Evolutionary conservation across 352 stramenopile genomes (phyloP).

Genomic region (Pelagophyceae sp.): DNA sequence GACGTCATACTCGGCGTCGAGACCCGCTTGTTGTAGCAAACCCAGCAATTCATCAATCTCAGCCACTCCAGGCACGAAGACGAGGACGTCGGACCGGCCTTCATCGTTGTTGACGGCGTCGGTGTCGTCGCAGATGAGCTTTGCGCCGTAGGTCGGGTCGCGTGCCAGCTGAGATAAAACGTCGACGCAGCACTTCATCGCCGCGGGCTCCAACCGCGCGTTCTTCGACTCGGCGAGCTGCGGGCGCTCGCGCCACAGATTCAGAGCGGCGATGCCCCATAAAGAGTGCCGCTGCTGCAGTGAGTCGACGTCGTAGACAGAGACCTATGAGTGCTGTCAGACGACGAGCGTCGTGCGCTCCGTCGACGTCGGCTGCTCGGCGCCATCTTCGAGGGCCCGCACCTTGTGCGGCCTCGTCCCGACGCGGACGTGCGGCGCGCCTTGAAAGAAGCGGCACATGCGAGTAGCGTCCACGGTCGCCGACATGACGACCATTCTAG

Average conservation of each 20-base stretch:
- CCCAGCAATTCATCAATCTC: slow-evolving; percentile 24
- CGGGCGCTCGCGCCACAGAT: background rate
- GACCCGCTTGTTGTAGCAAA: background rate
- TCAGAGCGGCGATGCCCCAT: background rate
- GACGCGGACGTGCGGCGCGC: background rate
- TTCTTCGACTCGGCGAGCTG: background rate
- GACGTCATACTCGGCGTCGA: background rate
- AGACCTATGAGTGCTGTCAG: too few species aligned
- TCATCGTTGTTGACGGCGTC: background rate
- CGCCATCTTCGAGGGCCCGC: too few species aligned
- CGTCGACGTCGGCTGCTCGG: too few species aligned
- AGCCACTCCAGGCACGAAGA: slow-evolving; percentile 43
- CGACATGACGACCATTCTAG: slow-evolving; percentile 72
- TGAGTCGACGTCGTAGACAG: background rate
- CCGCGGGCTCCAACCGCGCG: slow-evolving; percentile 3
- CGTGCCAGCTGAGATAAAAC: background rate
- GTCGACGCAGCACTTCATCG: background rate
- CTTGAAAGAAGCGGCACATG: background rate
- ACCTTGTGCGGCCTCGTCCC: background rate
- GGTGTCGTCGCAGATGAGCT: background rate
- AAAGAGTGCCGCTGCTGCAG: background rate
- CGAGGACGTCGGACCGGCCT: slow-evolving; percentile 30
- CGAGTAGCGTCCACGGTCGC: slow-evolving; percentile 65
- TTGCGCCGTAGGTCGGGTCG: background rate
- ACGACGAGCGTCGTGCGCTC: too few species aligned